Evolutionary conservation across 1,284 basidiomycete species (phyloP), one percentile per base, ranked within the genome.

Genomic region (Cryptococcus sp.): DNA sequence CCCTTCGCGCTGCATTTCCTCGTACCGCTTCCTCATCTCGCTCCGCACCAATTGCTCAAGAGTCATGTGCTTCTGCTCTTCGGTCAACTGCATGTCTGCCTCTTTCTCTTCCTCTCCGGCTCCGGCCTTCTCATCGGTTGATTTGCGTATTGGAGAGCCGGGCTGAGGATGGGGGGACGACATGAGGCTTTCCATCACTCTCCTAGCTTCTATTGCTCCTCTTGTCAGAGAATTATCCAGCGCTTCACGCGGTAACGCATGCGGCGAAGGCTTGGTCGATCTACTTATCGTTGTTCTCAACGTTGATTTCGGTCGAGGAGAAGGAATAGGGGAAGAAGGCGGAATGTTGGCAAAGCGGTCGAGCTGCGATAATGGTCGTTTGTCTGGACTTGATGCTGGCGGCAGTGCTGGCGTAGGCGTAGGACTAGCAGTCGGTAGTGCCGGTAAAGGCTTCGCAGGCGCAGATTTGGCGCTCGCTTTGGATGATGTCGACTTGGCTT

Each of bases 1-100:
- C 3, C 75, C 75, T 35, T 73, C 64, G 15, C 50, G 46, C 48
- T 65, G 57, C 60, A 77, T 62, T 41, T 63, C 58, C 19, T 65
- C 53, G 43, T 65, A 69, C 49, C 63, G 55, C 49, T 52, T 58
- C 39, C 60, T 57, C 62, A 72, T 67, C 61, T 73, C 71, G 15
- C 39, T n/a, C 42, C 69, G 54, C 3, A 75, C 61, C 23, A 74
- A 58, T 30, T 75, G 62, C 35, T 72, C 70, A 17, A 75, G 47
- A 39, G 73, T 77, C 69, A 77, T 72, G 13, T 63, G 57, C 50
- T 63, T 66, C 51, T 75, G 61, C 23, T 69, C 66, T 16, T 67
- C 68, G 3, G 62, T 69, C 45, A 73, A 55, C 3, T 20, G 47
- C 30, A 47, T n/a, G 23, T 42, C 47, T 15, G 45, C n/a, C 1